These are phyloP conservation scores for Cyclocybe cylindracea DNA, from an alignment of 768 basidiomycete species.

Conservation along the genomic window DNA sequence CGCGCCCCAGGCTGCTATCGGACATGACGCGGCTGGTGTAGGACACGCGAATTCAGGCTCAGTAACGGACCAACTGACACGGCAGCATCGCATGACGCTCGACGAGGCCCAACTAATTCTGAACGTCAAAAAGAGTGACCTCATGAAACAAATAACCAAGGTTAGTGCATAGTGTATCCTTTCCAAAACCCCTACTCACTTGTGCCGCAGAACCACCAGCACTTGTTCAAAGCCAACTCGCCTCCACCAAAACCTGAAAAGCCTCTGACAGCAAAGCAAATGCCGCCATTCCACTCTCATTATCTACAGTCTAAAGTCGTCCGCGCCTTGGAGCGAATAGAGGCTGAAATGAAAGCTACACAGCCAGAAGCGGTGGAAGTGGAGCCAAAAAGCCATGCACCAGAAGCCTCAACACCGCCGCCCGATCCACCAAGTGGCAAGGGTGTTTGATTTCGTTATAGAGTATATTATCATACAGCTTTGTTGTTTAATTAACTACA, in stretches of 20 bases:
- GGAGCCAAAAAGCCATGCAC: neutral
- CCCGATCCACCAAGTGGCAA: constrained; percentile 4
- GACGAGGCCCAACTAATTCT: constrained; percentile 95
- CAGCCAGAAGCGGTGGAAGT: constrained; percentile 22
- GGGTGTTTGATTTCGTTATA: too few relatives aligned
- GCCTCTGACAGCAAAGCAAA: constrained; percentile 43
- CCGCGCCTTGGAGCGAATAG: constrained; percentile 91
- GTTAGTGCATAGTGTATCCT: constrained; percentile 37
- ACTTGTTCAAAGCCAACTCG: constrained; percentile 88
- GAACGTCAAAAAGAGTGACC: constrained; percentile 78
- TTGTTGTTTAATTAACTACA: neutral
- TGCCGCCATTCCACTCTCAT: constrained; percentile 65
- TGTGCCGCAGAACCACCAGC: constrained; percentile 78
- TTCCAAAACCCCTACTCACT: neutral
- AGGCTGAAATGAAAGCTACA: constrained; percentile 66
- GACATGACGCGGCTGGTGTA: constrained; percentile 70
- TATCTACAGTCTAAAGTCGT: constrained; percentile 98
- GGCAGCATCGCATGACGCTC: constrained; percentile 88
- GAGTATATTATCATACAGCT: neutral
- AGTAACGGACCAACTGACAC: constrained; percentile 76
- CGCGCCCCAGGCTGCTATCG: constrained; percentile 69
- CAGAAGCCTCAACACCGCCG: constrained; percentile 13
- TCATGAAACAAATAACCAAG: constrained; percentile 69
- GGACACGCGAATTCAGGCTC: constrained; percentile 76
- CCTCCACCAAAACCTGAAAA: constrained; percentile 60